These are phyloP conservation scores for Teratosphaeria nubilosa DNA, from an alignment of 2,329 filamentous ascomycete species.

Conservation along the genomic window DNA sequence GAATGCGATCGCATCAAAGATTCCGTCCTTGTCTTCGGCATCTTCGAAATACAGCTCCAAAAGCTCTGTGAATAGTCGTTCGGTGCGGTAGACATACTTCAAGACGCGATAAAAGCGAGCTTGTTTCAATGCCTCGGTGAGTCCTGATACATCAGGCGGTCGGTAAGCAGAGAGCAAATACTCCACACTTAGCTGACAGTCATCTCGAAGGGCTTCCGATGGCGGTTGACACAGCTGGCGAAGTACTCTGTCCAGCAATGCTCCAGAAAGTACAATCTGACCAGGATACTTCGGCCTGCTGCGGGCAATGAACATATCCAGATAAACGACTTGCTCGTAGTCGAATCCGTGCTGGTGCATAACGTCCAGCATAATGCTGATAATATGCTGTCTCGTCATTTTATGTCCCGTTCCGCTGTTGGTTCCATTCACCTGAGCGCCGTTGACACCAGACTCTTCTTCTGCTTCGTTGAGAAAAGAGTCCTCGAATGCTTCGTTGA, in stretches of 20 bases:
- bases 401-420: conserved; percentile 19
- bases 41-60: conserved; percentile 80
- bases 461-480: conserved; percentile 66
- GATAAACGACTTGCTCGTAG: conserved; percentile 75
- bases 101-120: conserved; percentile 85
- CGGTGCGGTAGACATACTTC: conserved; percentile 74
- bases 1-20: conserved; percentile 72
- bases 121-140: conserved; percentile 68
- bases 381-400: conserved; percentile 80
- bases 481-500: conserved; percentile 97
- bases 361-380: conserved; percentile 82
- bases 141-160: conserved; percentile 64
- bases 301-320: conserved; percentile 96
- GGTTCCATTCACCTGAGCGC: conserved; percentile 18
- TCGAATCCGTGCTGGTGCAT: conserved; percentile 73
- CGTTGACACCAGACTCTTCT: conserved; percentile 40
- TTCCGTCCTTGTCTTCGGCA: conserved; percentile 57
- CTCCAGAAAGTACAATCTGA: conserved; percentile 83
- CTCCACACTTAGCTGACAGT: conserved; percentile 93
- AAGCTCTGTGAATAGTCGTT: conserved; percentile 69
- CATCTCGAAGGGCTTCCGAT: conserved; percentile 68
- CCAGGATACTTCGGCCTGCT: conserved; percentile 96
- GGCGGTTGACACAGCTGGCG: conserved; percentile 78
- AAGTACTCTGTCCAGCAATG: conserved; percentile 70
- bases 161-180: conserved; percentile 91